phyloP scores from a whole-genome alignment of 2,329 filamentous ascomycete species.

The Ceratocystis variospora region DNA sequence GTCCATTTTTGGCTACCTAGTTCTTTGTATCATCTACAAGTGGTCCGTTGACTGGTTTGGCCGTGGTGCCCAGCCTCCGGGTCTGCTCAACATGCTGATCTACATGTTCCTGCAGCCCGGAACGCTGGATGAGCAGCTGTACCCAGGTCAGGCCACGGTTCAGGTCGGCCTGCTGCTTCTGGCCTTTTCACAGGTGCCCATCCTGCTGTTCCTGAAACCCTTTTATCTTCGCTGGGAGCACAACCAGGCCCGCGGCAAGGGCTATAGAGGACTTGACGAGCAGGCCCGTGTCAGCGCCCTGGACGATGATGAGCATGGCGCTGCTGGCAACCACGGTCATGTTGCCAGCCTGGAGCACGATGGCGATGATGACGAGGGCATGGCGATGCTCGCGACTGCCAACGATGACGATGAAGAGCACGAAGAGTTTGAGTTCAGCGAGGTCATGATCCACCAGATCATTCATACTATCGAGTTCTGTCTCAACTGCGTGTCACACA shows the following conservation, averaged over 20 bases:
- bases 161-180: constrained; percentile 69
- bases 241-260: constrained; percentile 72
- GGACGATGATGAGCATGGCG: constrained; percentile 68
- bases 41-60: constrained; percentile 78
- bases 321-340: constrained; percentile 29
- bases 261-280: constrained; percentile 89
- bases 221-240: constrained; percentile 90
- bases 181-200: constrained; percentile 73
- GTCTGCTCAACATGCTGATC: constrained; percentile 95
- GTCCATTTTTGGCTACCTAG: constrained; percentile 92
- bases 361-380: constrained; percentile 59
- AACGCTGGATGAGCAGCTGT: constrained; percentile 57
- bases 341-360: constrained; percentile 35
- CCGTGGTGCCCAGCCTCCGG: constrained; percentile 56
- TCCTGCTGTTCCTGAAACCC: constrained; percentile 88
- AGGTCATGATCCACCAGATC: constrained; percentile 97
- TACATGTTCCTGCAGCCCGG: constrained; percentile 97
- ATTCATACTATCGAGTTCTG: constrained; percentile 99
- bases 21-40: constrained; percentile 90
- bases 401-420: constrained; percentile 56
- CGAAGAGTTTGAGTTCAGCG: constrained; percentile 93
- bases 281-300: constrained; percentile 75
- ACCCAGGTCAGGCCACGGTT: constrained; percentile 59
- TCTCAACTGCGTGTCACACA: constrained; percentile 97
- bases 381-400: constrained; percentile 80